phyloP scores from a whole-genome alignment of 371 early-diverging fungal species.

The Cokeromyces recurvatus region DNA sequence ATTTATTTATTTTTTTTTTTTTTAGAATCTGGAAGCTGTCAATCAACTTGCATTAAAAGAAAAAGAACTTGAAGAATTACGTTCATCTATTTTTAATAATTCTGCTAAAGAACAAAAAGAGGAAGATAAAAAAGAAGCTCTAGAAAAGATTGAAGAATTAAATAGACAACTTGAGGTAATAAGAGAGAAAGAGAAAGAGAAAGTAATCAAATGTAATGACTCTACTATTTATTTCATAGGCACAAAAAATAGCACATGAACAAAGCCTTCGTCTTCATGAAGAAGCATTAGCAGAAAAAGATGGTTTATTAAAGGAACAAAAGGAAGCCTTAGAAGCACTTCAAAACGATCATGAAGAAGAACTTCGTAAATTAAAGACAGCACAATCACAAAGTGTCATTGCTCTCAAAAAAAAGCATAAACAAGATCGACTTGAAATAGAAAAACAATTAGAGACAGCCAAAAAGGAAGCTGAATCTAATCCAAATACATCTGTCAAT shows the following conservation, averaged over 20 bases:
- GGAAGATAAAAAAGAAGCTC: constrained; percentile 19
- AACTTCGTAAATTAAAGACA: constrained; percentile 24
- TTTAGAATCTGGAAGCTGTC: constrained; percentile 38
- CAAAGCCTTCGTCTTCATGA: constrained; percentile 37
- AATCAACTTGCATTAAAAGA: constrained; percentile 33
- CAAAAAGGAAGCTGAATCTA: constrained; percentile 18
- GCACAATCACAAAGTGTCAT: constrained; percentile 21
- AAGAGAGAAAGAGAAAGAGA: no score
- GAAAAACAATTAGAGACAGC: constrained; percentile 29
- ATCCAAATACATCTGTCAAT: constrained; percentile 23
- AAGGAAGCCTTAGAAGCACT: constrained; percentile 20
- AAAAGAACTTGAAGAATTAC: constrained; percentile 34
- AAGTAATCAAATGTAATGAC: no score
- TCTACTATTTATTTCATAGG: no score
- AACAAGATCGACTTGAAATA: constrained; percentile 27
- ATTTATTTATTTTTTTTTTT: constrained; percentile 6
- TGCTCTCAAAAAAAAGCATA: constrained; percentile 30
- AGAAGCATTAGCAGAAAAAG: constrained; percentile 37
- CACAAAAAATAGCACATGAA: constrained; percentile 36
- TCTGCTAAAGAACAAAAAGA: constrained; percentile 14
- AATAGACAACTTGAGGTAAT: constrained; percentile 34
- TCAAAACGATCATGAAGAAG: constrained; percentile 21
- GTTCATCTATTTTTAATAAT: constrained; percentile 16
- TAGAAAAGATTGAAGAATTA: constrained; percentile 27
- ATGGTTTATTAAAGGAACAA: constrained; percentile 31